These are phyloP conservation scores for Puccinia triticina DNA, from an alignment of 1,284 basidiomycete species.

Conservation along the genomic window DNA sequence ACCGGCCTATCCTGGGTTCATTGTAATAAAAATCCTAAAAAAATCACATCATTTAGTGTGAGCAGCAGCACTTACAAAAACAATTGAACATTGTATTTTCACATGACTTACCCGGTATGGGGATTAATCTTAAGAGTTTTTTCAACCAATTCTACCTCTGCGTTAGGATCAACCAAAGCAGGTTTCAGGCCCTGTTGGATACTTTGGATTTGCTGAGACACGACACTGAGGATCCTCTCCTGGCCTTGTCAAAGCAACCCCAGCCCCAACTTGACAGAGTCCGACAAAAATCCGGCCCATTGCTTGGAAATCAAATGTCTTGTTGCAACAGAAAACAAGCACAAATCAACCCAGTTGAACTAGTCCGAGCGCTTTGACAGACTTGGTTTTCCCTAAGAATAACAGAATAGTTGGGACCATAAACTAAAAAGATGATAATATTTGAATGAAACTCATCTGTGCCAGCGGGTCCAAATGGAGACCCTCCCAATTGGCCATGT, in stretches of 20 bases:
- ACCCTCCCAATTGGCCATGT: constrained; percentile 89
- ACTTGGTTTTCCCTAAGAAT: constrained; percentile 87
- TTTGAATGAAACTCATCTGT: constrained; percentile 64
- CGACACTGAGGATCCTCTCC: constrained; percentile 94
- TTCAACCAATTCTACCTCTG: constrained; percentile 90
- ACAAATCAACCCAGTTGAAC: constrained; percentile 97
- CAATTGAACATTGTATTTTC: constrained; percentile 49
- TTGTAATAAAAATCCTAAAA: constrained; percentile 89
- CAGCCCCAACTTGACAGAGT: constrained; percentile 96
- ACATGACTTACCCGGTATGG: constrained; percentile 71
- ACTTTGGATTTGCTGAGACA: constrained; percentile 97
- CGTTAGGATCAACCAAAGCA: constrained; percentile 78
- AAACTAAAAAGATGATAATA: background rate
- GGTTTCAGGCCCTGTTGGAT: constrained; percentile 92
- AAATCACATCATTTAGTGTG: constrained; percentile 4
- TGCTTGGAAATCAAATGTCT: constrained; percentile 99
- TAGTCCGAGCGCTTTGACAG: constrained; percentile 96
- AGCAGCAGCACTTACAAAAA: background rate
- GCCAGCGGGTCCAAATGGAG: constrained; percentile 98
- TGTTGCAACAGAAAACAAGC: constrained; percentile 98
- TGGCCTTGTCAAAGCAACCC: constrained; percentile 88
- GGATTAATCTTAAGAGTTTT: constrained; percentile 89
- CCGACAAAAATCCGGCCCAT: constrained; percentile 99
- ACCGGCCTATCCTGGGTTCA: constrained; percentile 95
- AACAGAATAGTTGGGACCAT: too few relatives aligned